Conservation (phyloP, 2,329 filamentous ascomycete species). For the Colletotrichum sojae region DNA sequence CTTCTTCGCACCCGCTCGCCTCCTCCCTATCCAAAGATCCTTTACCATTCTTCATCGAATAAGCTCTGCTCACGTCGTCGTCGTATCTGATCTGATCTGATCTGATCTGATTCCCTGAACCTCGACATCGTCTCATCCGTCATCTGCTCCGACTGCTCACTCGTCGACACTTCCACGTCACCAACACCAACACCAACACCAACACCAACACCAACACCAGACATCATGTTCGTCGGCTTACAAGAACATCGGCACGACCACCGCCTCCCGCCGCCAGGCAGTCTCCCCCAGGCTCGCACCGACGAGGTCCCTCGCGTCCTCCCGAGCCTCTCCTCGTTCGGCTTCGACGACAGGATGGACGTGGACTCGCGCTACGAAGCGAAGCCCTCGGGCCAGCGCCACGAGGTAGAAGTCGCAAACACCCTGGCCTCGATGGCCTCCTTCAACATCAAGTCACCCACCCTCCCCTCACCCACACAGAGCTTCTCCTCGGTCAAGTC, state of each 20-base stretch:
- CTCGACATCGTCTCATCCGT: not conserved
- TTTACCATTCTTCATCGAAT: constrained; percentile 36
- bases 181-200: not conserved
- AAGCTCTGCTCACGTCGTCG: constrained; percentile 3
- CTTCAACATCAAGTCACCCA: constrained; percentile 39
- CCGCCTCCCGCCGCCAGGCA: constrained; percentile 30
- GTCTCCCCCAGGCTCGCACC: constrained; percentile 21
- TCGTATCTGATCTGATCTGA: too few relatives aligned
- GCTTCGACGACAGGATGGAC: constrained; percentile 37
- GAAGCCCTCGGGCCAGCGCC: constrained; percentile 29
- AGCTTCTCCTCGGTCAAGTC: constrained; percentile 36
- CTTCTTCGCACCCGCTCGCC: constrained; percentile 15
- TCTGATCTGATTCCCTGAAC: not conserved
- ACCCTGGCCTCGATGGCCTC: constrained; percentile 39
- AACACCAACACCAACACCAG: constrained; percentile 7
- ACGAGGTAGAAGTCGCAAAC: constrained; percentile 38
- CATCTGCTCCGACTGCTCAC: not conserved
- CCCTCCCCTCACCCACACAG: constrained; percentile 34
- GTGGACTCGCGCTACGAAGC: constrained; percentile 22
- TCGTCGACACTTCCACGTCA: not conserved
- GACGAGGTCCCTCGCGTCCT: constrained; percentile 34
- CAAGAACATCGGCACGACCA: constrained; percentile 34
- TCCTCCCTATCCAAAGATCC: not conserved
- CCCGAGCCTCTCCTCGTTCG: constrained; percentile 34
- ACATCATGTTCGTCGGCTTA: constrained; percentile 37